Percentiles rank a stretch among this genome's conserved stretches.
These are phyloP conservation scores for Wickerhamomyces tratensis DNA, from an alignment of 805 yeast genomes.

Conservation along the genomic window DNA sequence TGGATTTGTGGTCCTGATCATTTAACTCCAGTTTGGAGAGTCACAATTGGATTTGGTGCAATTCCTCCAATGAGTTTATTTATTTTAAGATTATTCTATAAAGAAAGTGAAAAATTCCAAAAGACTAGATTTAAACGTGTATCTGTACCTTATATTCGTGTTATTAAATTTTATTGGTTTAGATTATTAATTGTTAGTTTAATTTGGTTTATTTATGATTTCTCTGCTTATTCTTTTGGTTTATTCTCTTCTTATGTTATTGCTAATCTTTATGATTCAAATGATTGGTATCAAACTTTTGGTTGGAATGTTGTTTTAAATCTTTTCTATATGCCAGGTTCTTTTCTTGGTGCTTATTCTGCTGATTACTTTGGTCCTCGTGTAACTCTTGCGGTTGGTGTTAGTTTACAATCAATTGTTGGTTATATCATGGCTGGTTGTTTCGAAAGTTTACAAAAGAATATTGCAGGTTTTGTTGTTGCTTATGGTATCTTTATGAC, in stretches of 20 bases:
- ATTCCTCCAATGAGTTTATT: constrained; percentile 76
- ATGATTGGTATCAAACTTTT: constrained; percentile 60
- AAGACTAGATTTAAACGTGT: constrained; percentile 61
- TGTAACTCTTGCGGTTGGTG: constrained; percentile 62
- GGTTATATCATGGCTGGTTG: constrained; percentile 81
- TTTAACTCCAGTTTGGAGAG: constrained; percentile 83
- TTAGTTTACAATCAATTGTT: constrained; percentile 60
- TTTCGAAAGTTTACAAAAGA: constrained; percentile 41
- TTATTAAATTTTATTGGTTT: constrained; percentile 77
- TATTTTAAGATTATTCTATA: constrained; percentile 64
- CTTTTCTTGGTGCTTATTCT: constrained; percentile 73
- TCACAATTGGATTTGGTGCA: constrained; percentile 84
- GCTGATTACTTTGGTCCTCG: constrained; percentile 94
- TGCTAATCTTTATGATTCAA: constrained; percentile 43
- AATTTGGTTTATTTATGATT: constrained; percentile 90
- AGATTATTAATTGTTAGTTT: constrained; percentile 60
- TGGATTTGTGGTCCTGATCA: constrained; percentile 72
- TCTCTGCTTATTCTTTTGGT: constrained; percentile 81
- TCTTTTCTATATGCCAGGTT: constrained; percentile 84
- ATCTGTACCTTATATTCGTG: constrained; percentile 54
- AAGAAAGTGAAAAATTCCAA: constrained; percentile 63
- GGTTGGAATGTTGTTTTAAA: constrained; percentile 92
- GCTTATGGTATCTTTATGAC: constrained; percentile 83
- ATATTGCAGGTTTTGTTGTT: constrained; percentile 73
- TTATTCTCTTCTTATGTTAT: constrained; percentile 72